Evolutionary conservation across 2,329 filamentous ascomycete species (phyloP).

Genomic region (Aspergillus sergii): DNA sequence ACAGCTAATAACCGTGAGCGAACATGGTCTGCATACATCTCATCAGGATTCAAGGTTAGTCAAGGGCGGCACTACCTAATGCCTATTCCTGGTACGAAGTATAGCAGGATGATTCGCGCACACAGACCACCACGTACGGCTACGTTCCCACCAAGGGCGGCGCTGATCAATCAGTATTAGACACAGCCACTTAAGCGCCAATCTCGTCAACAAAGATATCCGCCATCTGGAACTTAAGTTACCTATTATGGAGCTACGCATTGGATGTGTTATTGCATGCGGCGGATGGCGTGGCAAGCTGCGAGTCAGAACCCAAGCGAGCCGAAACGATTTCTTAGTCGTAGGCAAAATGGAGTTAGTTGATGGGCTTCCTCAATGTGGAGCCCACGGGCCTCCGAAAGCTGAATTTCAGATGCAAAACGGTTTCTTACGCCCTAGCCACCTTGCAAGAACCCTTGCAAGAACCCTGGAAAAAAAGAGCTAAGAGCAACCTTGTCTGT

Average conservation of each 20-base stretch:
- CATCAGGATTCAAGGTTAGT: slow-evolving; percentile 4
- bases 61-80: neutral
- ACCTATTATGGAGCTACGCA: slow-evolving; percentile 2
- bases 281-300: slow-evolving; percentile 22
- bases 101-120: neutral
- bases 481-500: neutral
- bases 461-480: neutral
- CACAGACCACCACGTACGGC: slow-evolving; percentile 1
- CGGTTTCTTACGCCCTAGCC: slow-evolving; percentile 11
- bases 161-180: neutral
- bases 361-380: slow-evolving; percentile 13
- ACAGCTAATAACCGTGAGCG: slow-evolving; percentile 1
- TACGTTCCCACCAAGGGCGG: neutral
- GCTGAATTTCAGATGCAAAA: slow-evolving; percentile 21
- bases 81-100: neutral
- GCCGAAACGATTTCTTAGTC: slow-evolving; percentile 13
- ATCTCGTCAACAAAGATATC: slow-evolving; percentile 8
- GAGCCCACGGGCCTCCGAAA: slow-evolving; percentile 17
- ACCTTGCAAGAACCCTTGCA: slow-evolving; percentile 9
- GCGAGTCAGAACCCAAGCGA: slow-evolving; percentile 21
- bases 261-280: slow-evolving; percentile 19
- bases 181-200: slow-evolving; percentile 3
- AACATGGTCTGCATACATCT: slow-evolving; percentile 3
- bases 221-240: neutral
- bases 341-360: slow-evolving; percentile 15